A percentile compares a stretch with the other conserved stretches of the same genome.
These are phyloP conservation scores for Entomortierella beljakovae DNA, from an alignment of 192 early-diverging fungal species.

Conservation along the genomic window DNA sequence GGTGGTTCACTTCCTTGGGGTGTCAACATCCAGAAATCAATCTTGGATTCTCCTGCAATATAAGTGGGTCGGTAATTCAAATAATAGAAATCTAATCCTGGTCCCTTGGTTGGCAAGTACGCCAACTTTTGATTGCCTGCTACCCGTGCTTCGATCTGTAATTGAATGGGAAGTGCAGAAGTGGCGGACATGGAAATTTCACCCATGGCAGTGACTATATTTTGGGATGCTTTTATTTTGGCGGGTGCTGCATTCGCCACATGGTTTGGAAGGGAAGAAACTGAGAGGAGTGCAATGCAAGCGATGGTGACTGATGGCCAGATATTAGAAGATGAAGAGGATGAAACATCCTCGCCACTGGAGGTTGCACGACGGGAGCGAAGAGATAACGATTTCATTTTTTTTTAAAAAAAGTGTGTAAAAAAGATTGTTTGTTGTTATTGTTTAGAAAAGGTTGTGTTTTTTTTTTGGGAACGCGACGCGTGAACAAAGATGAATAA, in stretches of 20 bases:
- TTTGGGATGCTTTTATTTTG: neutral
- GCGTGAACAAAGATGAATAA: no score
- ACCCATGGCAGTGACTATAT: constrained; percentile 1
- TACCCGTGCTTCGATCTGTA: constrained; percentile 35
- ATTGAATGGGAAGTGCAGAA: constrained; percentile 22
- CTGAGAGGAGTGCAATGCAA: constrained; percentile 7
- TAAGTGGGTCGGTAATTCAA: constrained; percentile 44
- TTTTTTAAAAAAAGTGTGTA: no score
- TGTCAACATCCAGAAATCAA: constrained; percentile 51
- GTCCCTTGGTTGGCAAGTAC: constrained; percentile 27
- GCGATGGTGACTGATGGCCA: constrained; percentile 8
- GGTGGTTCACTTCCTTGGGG: constrained; percentile 17
- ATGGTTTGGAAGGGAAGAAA: neutral
- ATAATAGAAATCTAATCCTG: constrained; percentile 36
- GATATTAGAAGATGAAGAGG: neutral
- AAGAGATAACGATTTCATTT: no score
- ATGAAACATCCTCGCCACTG: no score
- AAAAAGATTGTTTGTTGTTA: no score
- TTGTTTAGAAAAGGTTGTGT: no score
- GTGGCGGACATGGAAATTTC: constrained; percentile 12
- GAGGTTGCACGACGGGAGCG: no score
- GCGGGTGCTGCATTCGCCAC: constrained; percentile 10
- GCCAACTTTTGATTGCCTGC: constrained; percentile 16
- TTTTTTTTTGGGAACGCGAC: no score
- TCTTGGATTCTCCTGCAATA: constrained; percentile 8